Base-by-base conservation (phyloP, 1,284 basidiomycete genomes). In the Austroboletus olivaceoglutinosus region DNA sequence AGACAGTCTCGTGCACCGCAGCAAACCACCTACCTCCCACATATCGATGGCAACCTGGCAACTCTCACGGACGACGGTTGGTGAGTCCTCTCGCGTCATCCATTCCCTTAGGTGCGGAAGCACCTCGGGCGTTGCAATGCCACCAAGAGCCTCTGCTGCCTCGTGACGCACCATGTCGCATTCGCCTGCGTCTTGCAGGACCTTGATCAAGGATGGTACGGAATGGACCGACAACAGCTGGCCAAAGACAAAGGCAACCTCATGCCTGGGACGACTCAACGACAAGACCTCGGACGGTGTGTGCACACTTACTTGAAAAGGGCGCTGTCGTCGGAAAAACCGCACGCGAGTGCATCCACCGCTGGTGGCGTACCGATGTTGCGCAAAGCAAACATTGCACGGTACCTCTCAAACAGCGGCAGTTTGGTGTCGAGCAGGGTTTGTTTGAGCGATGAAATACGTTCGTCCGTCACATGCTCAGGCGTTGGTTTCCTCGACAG, bases 101-200 rank as follows among this genome's bases (percentile, higher is more conserved):
- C 93, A 98, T 64, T 93, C 89, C 57, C 86, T 83, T 27, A 99
- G 76, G 55, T 93, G 81, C 3, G 88, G 86, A 22, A 98, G 76
- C 8, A 98, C 94, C 50, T 90, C 93, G 2, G 93, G 91, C 3
- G 91, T 93, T 2, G 90, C 93, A 47, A 99, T 98, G 5, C 95
- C 93, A 19, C 97, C 97, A 0, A 99, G 81, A 3, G 97, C 97
- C 71, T 99, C 97, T 7, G 97, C 97, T 19, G 96, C 97, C 72
- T 99, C 97, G 64, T 99, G 97, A 22, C 97, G 84, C 5, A 99
- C 97, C 97, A 99, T 99, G 52, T 97, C 93, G 43, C 89, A 89
- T 71, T 99, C 97, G 1, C 72, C 67, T 1, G 67, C 54, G 58
- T 96, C 76, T 55, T 83, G 75, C 10, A 99, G 78, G 16, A 97